These are phyloP conservation scores for Penicillium roqueforti DNA, from an alignment of 495 filamentous ascomycete species.

Conservation along the genomic window DNA sequence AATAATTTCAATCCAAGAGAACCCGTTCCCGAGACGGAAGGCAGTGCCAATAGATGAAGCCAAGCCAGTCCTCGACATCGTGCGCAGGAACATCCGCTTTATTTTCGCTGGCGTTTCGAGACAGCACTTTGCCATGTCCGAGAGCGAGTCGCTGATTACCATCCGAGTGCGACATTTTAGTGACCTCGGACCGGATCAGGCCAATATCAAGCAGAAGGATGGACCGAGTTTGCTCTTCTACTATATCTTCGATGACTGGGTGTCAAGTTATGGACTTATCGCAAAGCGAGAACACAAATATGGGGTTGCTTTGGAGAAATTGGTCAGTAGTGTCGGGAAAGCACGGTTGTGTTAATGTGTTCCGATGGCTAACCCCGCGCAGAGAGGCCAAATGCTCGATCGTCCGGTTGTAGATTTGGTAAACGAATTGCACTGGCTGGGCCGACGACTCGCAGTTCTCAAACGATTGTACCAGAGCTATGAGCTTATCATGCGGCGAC, in stretches of 20 bases:
- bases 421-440: constrained; percentile 67
- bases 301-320: constrained; percentile 48
- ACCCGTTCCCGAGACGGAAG: constrained; percentile 49
- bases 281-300: constrained; percentile 59
- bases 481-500: constrained; percentile 68
- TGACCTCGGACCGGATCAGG: constrained; percentile 27
- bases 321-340: constrained; percentile 43
- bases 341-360: background rate
- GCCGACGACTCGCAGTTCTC: constrained; percentile 59
- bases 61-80: constrained; percentile 44
- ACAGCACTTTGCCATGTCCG: constrained; percentile 35
- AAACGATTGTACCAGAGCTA: constrained; percentile 79
- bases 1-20: constrained; percentile 73
- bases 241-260: constrained; percentile 87
- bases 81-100: constrained; percentile 64
- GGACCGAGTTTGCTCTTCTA: constrained; percentile 74
- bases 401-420: constrained; percentile 59
- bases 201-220: constrained; percentile 51
- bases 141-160: constrained; percentile 44
- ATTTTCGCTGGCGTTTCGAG: constrained; percentile 70
- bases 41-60: constrained; percentile 28
- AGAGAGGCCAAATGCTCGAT: constrained; percentile 57
- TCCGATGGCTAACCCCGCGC: constrained; percentile 4
- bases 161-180: constrained; percentile 47
- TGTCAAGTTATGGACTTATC: constrained; percentile 62